phyloP scores from a whole-genome alignment of 2,329 filamentous ascomycete genomes.

The Aspergillus sp. region DNA sequence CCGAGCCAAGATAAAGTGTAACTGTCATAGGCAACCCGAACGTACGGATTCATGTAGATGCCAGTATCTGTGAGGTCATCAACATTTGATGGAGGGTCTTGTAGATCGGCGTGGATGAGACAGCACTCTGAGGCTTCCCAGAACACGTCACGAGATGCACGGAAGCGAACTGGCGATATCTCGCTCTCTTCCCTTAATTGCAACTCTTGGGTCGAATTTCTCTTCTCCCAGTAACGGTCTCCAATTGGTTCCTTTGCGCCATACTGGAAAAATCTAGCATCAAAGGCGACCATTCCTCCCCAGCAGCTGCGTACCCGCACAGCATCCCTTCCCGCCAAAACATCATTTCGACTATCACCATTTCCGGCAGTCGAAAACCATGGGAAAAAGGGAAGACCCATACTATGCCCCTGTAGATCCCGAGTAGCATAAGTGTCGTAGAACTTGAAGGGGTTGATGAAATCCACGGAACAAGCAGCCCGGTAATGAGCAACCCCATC shows the following conservation, averaged over 20 bases:
- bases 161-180: slow-evolving; percentile 47
- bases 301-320: slow-evolving; percentile 68
- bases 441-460: slow-evolving; percentile 64
- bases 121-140: slow-evolving; percentile 63
- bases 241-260: background rate
- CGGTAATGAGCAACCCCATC: slow-evolving; percentile 55
- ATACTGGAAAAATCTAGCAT: slow-evolving; percentile 40
- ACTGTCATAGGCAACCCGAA: slow-evolving; percentile 62
- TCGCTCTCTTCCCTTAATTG: background rate
- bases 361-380: slow-evolving; percentile 55
- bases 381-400: slow-evolving; percentile 65
- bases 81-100: slow-evolving; percentile 25
- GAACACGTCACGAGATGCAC: slow-evolving; percentile 52
- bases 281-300: slow-evolving; percentile 62
- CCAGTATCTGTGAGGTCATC: slow-evolving; percentile 43
- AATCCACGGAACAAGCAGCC: slow-evolving; percentile 69
- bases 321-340: slow-evolving; percentile 51
- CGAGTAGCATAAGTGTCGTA: slow-evolving; percentile 72
- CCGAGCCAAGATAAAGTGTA: slow-evolving; percentile 53
- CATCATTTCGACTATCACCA: slow-evolving; percentile 54
- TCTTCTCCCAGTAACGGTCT: background rate
- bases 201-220: background rate
- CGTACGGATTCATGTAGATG: slow-evolving; percentile 68
- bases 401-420: slow-evolving; percentile 61
- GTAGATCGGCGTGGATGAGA: slow-evolving; percentile 47